Percentiles rank a stretch among this genome's conserved stretches.
Conservation (phyloP, 1,284 basidiomycete species). For the Apiotrichum sp. region DNA sequence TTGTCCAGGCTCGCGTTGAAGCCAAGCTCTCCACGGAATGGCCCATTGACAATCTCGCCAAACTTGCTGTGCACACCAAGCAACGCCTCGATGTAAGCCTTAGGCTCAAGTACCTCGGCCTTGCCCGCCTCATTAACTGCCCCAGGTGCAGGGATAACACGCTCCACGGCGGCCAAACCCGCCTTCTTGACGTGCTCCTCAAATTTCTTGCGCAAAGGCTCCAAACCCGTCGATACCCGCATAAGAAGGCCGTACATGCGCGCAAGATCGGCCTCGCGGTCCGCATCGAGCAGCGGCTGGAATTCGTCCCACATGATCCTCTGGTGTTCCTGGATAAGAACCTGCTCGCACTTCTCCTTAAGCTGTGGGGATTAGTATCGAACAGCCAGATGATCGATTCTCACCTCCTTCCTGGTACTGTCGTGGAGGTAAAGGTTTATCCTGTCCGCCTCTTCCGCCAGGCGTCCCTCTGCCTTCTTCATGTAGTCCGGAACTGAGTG, state of each 20-base stretch:
- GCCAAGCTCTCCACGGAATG: constrained; percentile 89
- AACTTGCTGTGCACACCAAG: constrained; percentile 89
- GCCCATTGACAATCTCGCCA: constrained; percentile 78
- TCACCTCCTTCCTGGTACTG: constrained; percentile 67
- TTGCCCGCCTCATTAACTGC: constrained; percentile 56
- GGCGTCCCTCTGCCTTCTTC: constrained; percentile 86
- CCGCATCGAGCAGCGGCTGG: constrained; percentile 83
- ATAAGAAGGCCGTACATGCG: constrained; percentile 91
- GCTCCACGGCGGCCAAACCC: constrained; percentile 76
- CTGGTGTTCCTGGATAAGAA: constrained; percentile 82
- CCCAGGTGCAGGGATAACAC: constrained; percentile 55
- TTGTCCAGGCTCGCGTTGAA: constrained; percentile 91
- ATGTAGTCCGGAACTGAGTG: constrained; percentile 95
- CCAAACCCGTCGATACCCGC: constrained; percentile 82
- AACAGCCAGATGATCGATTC: constrained; percentile 8
- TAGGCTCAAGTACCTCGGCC: constrained; percentile 66
- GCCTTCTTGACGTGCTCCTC: constrained; percentile 90
- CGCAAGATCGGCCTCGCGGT: constrained; percentile 87
- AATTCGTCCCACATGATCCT: constrained; percentile 92
- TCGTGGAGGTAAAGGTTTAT: constrained; percentile 92
- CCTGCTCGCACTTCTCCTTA: constrained; percentile 83
- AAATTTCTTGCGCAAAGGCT: constrained; percentile 86
- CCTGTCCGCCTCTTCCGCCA: constrained; percentile 91
- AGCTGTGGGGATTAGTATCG: constrained; percentile 48
- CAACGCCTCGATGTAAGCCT: constrained; percentile 88